These are phyloP conservation scores for Penicillium occitanis DNA, from an alignment of 2,329 filamentous ascomycete genomes.

Conservation along the genomic window DNA sequence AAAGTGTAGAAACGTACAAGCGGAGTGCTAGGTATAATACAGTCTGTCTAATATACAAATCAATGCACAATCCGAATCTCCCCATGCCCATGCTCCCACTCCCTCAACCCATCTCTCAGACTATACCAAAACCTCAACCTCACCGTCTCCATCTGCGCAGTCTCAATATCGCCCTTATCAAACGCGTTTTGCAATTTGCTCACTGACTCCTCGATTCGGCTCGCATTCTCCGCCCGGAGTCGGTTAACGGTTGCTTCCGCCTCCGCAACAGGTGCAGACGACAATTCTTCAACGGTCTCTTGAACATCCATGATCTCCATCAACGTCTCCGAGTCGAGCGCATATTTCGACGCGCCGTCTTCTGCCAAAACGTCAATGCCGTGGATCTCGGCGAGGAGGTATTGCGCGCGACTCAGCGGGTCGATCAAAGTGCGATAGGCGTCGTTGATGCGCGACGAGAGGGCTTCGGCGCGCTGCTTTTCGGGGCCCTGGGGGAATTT, in stretches of 20 bases:
- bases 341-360: constrained; percentile 63
- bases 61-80: constrained; percentile 58
- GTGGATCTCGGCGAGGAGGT: constrained; percentile 66
- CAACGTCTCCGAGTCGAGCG: constrained; percentile 69
- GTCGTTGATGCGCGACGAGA: constrained; percentile 83
- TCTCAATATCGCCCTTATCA: constrained; percentile 61
- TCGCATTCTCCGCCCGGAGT: constrained; percentile 66
- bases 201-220: constrained; percentile 64
- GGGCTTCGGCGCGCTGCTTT: constrained; percentile 67
- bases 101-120: constrained; percentile 73
- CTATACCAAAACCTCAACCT: constrained; percentile 87
- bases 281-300: constrained; percentile 66
- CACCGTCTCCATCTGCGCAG: constrained; percentile 70
- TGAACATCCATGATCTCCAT: constrained; percentile 84
- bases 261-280: constrained; percentile 37
- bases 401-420: constrained; percentile 82
- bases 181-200: constrained; percentile 64
- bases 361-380: constrained; percentile 72
- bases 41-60: constrained; percentile 23
- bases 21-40: background rate
- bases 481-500: constrained; percentile 49
- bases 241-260: constrained; percentile 63
- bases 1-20: background rate
- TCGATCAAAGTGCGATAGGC: constrained; percentile 82
- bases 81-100: constrained; percentile 77